phyloP scores from a whole-genome alignment of 2,329 filamentous ascomycete species.

The Dryadomyces quercus-mongolicae region DNA sequence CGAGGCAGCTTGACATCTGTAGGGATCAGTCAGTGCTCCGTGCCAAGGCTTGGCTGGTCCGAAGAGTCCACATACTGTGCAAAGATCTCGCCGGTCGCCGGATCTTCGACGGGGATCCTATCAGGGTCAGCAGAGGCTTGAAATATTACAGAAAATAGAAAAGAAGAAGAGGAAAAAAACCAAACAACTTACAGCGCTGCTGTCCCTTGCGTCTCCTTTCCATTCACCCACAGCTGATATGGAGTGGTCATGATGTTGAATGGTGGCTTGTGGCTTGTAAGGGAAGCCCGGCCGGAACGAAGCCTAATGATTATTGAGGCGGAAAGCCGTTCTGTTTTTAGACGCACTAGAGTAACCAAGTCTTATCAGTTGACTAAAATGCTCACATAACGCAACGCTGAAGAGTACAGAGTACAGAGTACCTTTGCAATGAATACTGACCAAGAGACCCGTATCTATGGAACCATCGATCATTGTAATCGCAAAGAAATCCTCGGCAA shows the following conservation, averaged over 20 bases:
- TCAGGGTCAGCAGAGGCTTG: too few relatives aligned
- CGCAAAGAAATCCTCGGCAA: too few relatives aligned
- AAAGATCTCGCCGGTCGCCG: conserved; percentile 16
- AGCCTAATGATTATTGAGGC: too few relatives aligned
- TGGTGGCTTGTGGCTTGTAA: too few relatives aligned
- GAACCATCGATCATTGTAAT: too few relatives aligned
- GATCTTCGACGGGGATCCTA: conserved; percentile 17
- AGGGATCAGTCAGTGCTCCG: too few relatives aligned
- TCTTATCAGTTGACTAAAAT: not conserved
- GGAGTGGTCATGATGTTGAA: not conserved
- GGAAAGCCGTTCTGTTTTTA: not conserved
- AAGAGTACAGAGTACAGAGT: too few relatives aligned
- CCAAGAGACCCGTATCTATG: too few relatives aligned
- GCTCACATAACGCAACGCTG: not conserved
- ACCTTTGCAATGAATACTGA: too few relatives aligned
- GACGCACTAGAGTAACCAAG: not conserved
- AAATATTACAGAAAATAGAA: too few relatives aligned
- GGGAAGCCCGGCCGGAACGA: too few relatives aligned
- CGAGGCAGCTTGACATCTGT: conserved; percentile 36
- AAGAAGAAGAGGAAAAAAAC: too few relatives aligned
- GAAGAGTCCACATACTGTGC: conserved; percentile 14
- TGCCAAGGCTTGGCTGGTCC: not conserved
- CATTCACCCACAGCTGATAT: conserved; percentile 12
- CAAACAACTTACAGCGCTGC: conserved; percentile 11
- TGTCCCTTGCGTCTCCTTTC: conserved; percentile 8